Evolutionary conservation across 768 basidiomycete genomes (phyloP), one percentile per base, ranked within the genome.

Genomic region (Cystofilobasidium bisporidii): DNA sequence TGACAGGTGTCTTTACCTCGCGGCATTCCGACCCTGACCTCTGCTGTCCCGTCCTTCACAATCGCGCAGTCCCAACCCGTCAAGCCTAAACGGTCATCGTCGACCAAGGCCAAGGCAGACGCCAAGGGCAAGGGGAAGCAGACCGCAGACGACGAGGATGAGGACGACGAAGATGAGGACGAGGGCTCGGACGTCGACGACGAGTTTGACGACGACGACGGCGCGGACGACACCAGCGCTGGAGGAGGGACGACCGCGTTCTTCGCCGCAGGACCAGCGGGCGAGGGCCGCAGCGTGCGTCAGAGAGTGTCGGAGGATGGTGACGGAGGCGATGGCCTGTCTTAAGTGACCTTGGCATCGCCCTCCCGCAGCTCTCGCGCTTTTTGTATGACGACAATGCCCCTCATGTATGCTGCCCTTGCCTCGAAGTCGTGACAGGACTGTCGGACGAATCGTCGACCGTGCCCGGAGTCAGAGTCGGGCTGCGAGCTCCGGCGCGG

Each of bases 1-100:
- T n/a, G n/a, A n/a, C n/a, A n/a, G n/a, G n/a, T n/a, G 22, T 5
- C 45, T 38, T 36, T 47, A 12, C 41, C n/a, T 2, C 47, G n/a
- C n/a, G 11, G 26, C 41, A 47, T 14, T n/a, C 33, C 2, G 0
- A 0, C 36, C n/a, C 33, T 41, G 30, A 17, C 61, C 3, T 30
- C n/a, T 17, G 1, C 45, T 63, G 11, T 5, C 24, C 2, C 5
- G 17, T 26, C 26, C 9, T 24, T 4, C 45, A 9, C 9, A 14
- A 6, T 12, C 24, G 28, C n/a, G 8, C 65, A 66, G 65, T 66
- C 65, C n/a, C 65, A 66, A 41, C 47, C 47, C 11, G 30, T 38
- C 24, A 66, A 66, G 43, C 65, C 65, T 11, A 66, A 60, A 47
- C 65, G 65, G 10, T 4, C 53, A 32, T 66, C 65, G 17, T 32